phyloP scores from a whole-genome alignment of 371 early-diverging fungal genomes.

The Basidiobolus meristosporus region DNA sequence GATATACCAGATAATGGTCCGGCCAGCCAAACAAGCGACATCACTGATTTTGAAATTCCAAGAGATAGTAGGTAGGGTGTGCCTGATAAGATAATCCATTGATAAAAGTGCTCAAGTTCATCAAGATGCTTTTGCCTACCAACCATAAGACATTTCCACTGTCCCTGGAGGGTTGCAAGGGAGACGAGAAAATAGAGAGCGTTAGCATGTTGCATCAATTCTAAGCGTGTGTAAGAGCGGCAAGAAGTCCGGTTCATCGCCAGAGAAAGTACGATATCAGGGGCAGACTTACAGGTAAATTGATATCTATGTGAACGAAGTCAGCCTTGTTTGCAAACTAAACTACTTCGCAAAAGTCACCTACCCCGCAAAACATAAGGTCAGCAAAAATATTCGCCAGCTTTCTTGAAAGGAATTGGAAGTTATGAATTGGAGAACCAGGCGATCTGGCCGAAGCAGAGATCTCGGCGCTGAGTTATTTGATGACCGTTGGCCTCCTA shows the following conservation, averaged over 20 bases:
- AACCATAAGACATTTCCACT: constrained; percentile 47
- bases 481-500: too few relatives aligned
- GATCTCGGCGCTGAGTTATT: too few relatives aligned
- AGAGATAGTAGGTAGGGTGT: constrained; percentile 76
- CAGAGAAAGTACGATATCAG: neutral
- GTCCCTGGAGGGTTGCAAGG: constrained; percentile 18
- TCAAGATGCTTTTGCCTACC: constrained; percentile 1
- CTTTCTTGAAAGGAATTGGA: too few relatives aligned
- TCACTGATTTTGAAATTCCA: constrained; percentile 62
- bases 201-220: neutral
- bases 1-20: constrained; percentile 79
- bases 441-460: too few relatives aligned
- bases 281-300: constrained; percentile 16
- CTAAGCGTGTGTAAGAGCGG: neutral
- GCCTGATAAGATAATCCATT: constrained; percentile 18
- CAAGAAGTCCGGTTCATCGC: neutral
- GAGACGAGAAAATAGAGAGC: neutral
- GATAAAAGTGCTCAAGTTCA: neutral
- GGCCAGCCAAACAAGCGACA: constrained; percentile 90
- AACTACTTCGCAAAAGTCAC: neutral
- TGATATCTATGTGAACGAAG: constrained; percentile 9
- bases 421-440: too few relatives aligned
- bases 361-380: constrained; percentile 18
- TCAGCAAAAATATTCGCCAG: constrained; percentile 13
- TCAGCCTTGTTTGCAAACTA: neutral